Percentiles rank a stretch among this genome's conserved stretches.
These are phyloP conservation scores for Lathyrus aphaca DNA, from an alignment of 306 rosid genomes.

Conservation along the genomic window DNA sequence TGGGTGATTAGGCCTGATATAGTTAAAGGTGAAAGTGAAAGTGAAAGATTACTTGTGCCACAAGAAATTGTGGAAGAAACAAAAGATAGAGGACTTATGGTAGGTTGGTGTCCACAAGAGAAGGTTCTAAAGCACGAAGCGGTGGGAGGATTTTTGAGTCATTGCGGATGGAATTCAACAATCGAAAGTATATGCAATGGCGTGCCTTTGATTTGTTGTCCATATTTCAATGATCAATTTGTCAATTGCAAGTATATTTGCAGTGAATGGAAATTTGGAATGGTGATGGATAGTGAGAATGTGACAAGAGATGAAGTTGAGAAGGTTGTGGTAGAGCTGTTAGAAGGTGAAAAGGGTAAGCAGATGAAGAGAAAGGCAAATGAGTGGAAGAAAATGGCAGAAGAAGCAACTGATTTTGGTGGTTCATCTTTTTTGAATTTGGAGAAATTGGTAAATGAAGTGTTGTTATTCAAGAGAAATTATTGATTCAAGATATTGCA, in stretches of 20 bases:
- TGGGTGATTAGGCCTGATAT: constrained; percentile 63
- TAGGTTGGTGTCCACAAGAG: constrained; percentile 62
- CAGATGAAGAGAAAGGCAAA: constrained; percentile 42
- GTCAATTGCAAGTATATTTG: constrained; percentile 41
- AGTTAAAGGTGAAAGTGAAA: constrained; percentile 37
- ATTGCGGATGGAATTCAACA: constrained; percentile 57
- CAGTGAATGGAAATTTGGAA: constrained; percentile 52
- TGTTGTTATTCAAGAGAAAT: constrained; percentile 18
- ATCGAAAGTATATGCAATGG: constrained; percentile 51
- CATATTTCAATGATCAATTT: constrained; percentile 51
- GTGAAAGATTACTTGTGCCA: constrained; percentile 39
- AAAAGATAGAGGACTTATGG: constrained; percentile 43
- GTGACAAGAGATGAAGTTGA: constrained; percentile 56
- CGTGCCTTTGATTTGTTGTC: constrained; percentile 49
- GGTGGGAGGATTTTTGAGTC: constrained; percentile 52
- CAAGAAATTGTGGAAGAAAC: constrained; percentile 34
- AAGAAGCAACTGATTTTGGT: constrained; percentile 30
- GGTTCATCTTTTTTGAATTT: constrained; percentile 48
- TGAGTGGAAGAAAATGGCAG: constrained; percentile 46
- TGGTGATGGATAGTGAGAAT: constrained; percentile 44
- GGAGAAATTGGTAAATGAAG: constrained; percentile 42
- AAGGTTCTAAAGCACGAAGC: constrained; percentile 52
- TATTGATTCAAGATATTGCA: constrained; percentile 1
- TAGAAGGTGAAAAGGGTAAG: constrained; percentile 53
- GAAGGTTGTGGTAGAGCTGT: constrained; percentile 48